Evolutionary conservation across 352 stramenopile genomes (phyloP).

Genomic region (Phytophthora fragariaefolia): DNA sequence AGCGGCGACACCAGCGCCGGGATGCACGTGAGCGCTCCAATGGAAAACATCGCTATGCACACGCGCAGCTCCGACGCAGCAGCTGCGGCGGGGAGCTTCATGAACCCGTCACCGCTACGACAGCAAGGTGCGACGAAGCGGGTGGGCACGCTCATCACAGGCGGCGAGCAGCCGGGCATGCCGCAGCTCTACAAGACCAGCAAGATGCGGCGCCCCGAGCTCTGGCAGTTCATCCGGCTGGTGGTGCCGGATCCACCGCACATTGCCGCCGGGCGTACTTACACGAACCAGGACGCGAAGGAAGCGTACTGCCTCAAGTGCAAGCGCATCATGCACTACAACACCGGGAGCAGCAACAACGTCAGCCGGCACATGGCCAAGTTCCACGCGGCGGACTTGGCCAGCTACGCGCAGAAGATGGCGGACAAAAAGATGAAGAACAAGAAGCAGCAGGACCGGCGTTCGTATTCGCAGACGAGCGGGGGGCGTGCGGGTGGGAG

Average conservation of each 20-base stretch:
- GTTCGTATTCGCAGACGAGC: constrained; percentile 4
- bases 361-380: constrained; percentile 65
- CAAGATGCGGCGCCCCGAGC: constrained; percentile 62
- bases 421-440: constrained; percentile 41
- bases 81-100: neutral
- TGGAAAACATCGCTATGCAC: constrained; percentile 12
- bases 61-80: constrained; percentile 9
- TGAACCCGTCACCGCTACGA: neutral
- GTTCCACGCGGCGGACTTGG: constrained; percentile 49
- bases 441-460: constrained; percentile 28
- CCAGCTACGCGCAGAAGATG: constrained; percentile 49
- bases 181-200: constrained; percentile 62
- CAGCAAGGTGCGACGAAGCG: neutral
- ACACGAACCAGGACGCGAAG: constrained; percentile 63
- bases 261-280: constrained; percentile 44
- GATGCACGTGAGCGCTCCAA: constrained; percentile 12
- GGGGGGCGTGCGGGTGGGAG: neutral
- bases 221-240: constrained; percentile 64
- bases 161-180: constrained; percentile 22
- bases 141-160: constrained; percentile 10
- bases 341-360: constrained; percentile 64
- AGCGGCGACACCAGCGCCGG: neutral
- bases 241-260: constrained; percentile 56
- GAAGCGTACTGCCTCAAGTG: constrained; percentile 64
- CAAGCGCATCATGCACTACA: constrained; percentile 65